A percentile compares a stretch with the other conserved stretches of the same genome.
Conservation (phyloP, 2,329 filamentous ascomycete species). For the Pezicula radicicola region DNA sequence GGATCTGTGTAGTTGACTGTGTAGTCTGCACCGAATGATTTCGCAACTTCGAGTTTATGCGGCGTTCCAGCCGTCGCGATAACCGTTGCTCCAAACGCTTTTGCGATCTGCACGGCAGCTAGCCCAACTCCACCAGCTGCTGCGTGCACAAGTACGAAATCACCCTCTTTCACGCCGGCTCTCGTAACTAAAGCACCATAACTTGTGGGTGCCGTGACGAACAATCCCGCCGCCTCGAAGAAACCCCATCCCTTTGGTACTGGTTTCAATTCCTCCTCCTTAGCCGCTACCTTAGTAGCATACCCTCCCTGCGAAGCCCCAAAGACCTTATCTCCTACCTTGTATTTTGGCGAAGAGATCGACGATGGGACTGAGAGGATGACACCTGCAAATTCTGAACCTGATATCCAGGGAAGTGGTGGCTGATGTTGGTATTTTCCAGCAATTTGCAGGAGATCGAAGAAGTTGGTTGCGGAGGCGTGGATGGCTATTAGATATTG, state of each 20-base stretch:
- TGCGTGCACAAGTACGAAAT: constrained; percentile 87
- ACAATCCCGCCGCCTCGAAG: constrained; percentile 81
- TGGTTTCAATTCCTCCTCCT: constrained; percentile 65
- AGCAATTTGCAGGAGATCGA: constrained; percentile 91
- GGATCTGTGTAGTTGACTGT: constrained; percentile 71
- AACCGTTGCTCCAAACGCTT: constrained; percentile 88
- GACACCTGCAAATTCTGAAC: constrained; percentile 81
- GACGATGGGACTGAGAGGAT: constrained; percentile 64
- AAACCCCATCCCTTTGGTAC: constrained; percentile 81
- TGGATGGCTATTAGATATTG: constrained; percentile 88
- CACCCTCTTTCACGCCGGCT: constrained; percentile 73
- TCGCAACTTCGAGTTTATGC: constrained; percentile 77
- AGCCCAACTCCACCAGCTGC: constrained; percentile 90
- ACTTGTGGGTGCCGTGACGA: constrained; percentile 87
- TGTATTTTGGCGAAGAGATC: constrained; percentile 56
- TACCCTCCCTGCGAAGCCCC: constrained; percentile 85
- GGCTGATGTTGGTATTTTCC: constrained; percentile 96
- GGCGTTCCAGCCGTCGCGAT: constrained; percentile 83
- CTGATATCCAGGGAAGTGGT: constrained; percentile 79
- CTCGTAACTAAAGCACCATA: constrained; percentile 80
- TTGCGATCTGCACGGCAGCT: constrained; percentile 90
- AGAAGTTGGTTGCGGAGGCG: constrained; percentile 91
- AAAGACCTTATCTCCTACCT: constrained; percentile 79
- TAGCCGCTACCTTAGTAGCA: constrained; percentile 68
- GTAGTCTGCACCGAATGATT: constrained; percentile 80